Evolutionary conservation across 306 rosid genomes (phyloP).

Genomic region (Cucumis cinereus): DNA sequence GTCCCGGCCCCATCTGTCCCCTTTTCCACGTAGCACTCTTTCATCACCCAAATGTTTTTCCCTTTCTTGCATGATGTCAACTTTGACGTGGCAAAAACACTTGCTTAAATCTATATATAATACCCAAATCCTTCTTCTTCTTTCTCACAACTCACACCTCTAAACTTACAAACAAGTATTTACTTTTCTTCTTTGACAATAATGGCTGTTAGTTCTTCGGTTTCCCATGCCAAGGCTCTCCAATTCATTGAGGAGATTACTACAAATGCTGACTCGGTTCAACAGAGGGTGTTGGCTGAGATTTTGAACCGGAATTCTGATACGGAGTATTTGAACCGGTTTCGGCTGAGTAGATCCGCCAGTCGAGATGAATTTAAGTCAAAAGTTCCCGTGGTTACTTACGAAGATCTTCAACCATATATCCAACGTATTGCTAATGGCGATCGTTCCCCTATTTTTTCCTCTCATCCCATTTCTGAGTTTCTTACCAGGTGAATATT

Average conservation of each 20-base stretch:
- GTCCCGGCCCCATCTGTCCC: slow-evolving; percentile 45
- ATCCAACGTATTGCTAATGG: slow-evolving; percentile 83
- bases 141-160: neutral
- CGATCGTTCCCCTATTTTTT: slow-evolving; percentile 59
- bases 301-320: slow-evolving; percentile 51
- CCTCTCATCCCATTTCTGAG: slow-evolving; percentile 62
- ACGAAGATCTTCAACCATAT: slow-evolving; percentile 22
- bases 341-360: slow-evolving; percentile 40
- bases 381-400: slow-evolving; percentile 38
- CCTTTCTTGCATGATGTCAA: neutral
- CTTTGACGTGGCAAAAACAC: slow-evolving; percentile 3
- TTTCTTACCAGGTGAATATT: slow-evolving; percentile 68
- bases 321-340: slow-evolving; percentile 54
- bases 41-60: neutral
- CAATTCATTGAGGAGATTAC: slow-evolving; percentile 59
- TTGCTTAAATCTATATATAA: neutral
- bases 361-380: slow-evolving; percentile 54
- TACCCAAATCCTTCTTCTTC: neutral
- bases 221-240: slow-evolving; percentile 28
- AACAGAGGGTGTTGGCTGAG: slow-evolving; percentile 32
- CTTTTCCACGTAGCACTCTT: neutral
- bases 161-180: neutral
- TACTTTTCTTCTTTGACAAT: neutral
- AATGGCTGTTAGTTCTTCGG: slow-evolving; percentile 32
- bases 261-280: slow-evolving; percentile 33